Evolutionary conservation across 176 grass and related monocot species (phyloP).

Genomic region (Oryza glumipatula): DNA sequence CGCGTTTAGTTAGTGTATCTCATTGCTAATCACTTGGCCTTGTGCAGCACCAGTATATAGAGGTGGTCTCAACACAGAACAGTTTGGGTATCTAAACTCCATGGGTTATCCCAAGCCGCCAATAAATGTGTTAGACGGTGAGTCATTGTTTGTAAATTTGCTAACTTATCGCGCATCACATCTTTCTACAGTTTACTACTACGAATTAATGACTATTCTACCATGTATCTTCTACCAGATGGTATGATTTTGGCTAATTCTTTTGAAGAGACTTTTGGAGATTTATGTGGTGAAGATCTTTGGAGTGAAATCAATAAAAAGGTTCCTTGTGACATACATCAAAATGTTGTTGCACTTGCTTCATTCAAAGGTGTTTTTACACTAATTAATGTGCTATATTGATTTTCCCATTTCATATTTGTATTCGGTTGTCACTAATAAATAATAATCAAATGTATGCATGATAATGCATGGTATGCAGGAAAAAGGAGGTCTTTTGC

Average conservation of each 20-base stretch:
- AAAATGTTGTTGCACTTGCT: not conserved
- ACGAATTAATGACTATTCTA: no score
- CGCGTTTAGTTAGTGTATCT: constrained; percentile 2
- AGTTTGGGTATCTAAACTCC: constrained; percentile 3
- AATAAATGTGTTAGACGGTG: not conserved
- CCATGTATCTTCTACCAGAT: no score
- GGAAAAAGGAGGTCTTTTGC: not conserved
- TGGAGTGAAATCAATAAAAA: not conserved
- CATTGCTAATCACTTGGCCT: not conserved
- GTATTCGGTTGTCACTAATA: not conserved
- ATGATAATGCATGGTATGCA: not conserved
- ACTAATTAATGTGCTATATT: not conserved
- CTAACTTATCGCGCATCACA: not conserved
- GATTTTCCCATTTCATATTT: no score
- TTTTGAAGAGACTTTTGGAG: not conserved
- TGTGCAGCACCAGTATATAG: not conserved
- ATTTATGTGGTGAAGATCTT: not conserved
- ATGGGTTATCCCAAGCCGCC: constrained; percentile 12
- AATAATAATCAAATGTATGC: not conserved
- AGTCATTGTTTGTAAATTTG: not conserved
- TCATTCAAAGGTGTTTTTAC: not conserved
- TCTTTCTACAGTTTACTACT: not conserved
- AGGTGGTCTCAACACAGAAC: not conserved
- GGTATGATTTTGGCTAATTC: not conserved
- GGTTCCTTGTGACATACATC: not conserved